Evolutionary conservation across 2,329 filamentous ascomycete species (phyloP), one percentile per base, ranked within the genome.

Genomic region (Plectosphaerella sp.): DNA sequence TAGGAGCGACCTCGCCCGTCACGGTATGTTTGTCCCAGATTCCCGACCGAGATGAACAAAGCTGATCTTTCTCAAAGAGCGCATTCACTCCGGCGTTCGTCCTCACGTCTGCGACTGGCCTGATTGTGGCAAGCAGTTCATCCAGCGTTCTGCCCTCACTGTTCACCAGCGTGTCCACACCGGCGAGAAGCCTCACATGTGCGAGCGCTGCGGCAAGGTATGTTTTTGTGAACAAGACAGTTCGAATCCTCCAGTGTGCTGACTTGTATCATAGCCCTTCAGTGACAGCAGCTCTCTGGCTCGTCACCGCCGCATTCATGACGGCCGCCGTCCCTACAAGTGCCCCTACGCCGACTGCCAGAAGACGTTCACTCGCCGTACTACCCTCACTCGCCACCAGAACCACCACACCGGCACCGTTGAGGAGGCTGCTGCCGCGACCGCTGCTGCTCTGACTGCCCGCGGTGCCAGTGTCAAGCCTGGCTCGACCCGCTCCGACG

Each of bases 111-210:
- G 94, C 72, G 92, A 97, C 62, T 90, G 84, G 54, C 87, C 87
- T 41, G 85, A 84, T 50, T 99, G 94, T 68, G 89, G 89, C 58
- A 99, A 97, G 72, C 89, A 93, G 65, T 99, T 99, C 67, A 99
- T 99, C 61, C 94, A 99, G 70, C 83, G 94, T 52, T 97, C 92
- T 25, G 94, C 94, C 20, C 74, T 99, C 67, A 99, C 94, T 1
- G 94, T 99, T 8, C 94, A 97, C 70, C 87, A 89, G 65, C 88
- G 94, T 61, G 92, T 97, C 18, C 94, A 99, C 70, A 97, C 94
- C 2, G 94, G 94, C 58, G 94, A 97, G 74, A 99, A 99, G 73
- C 94, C 94, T 48, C 94, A 99, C 64, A 93, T 94, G 84, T 99
- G 94, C 67, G 94, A 97, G 72, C 85, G 89, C 57, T 97, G 94